Evolutionary conservation across 805 yeast genomes (phyloP).

Genomic region (Cyberlindnera subsufficiens): DNA sequence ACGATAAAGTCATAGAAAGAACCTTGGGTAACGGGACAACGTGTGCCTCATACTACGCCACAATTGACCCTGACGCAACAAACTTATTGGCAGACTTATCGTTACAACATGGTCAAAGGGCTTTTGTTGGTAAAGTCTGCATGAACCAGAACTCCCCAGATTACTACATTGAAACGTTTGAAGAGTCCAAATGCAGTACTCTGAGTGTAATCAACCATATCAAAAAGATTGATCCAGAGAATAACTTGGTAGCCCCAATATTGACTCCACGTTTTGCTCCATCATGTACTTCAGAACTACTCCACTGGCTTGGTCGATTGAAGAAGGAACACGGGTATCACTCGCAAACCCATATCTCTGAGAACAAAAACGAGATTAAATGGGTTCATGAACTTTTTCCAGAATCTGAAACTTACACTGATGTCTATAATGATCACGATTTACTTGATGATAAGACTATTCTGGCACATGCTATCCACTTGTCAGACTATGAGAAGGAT

Average conservation of each 20-base stretch:
- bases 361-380: slow-evolving; percentile 67
- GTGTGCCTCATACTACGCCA: slow-evolving; percentile 86
- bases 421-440: slow-evolving; percentile 63
- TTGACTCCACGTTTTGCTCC: slow-evolving; percentile 95
- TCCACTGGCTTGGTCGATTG: slow-evolving; percentile 58
- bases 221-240: slow-evolving; percentile 42
- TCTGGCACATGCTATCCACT: slow-evolving; percentile 85
- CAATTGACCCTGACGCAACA: slow-evolving; percentile 75
- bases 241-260: slow-evolving; percentile 59
- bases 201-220: slow-evolving; percentile 53
- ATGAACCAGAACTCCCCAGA: slow-evolving; percentile 84
- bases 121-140: slow-evolving; percentile 88
- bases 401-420: slow-evolving; percentile 59
- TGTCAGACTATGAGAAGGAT: slow-evolving; percentile 56
- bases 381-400: slow-evolving; percentile 76
- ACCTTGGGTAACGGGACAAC: slow-evolving; percentile 84
- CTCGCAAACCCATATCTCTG: slow-evolving; percentile 89
- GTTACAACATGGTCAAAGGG: slow-evolving; percentile 69
- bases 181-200: slow-evolving; percentile 51
- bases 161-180: slow-evolving; percentile 54
- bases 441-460: slow-evolving; percentile 63
- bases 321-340: slow-evolving; percentile 47
- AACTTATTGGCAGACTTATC: slow-evolving; percentile 71
- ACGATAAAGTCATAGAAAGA: slow-evolving; percentile 57
- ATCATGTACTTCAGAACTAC: slow-evolving; percentile 60